These are phyloP conservation scores for Penicillium concentricum DNA, from an alignment of 2,329 filamentous ascomycete species.

Conservation along the genomic window DNA sequence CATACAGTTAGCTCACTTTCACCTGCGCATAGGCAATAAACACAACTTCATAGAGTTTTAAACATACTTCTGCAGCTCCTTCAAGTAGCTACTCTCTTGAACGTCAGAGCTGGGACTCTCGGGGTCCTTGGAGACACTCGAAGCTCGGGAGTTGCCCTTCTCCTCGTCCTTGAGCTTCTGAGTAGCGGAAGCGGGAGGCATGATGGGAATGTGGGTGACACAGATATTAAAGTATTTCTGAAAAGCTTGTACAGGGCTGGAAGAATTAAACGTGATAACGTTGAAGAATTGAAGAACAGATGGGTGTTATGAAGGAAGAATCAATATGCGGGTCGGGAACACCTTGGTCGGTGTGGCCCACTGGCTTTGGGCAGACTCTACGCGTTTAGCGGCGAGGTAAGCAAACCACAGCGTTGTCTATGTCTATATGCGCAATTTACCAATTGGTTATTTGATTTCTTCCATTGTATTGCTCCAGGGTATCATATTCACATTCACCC, in stretches of 20 bases:
- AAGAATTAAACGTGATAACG: conserved; percentile 6
- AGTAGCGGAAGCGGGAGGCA: conserved; percentile 62
- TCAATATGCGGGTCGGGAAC: conserved; percentile 29
- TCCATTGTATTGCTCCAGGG: neutral
- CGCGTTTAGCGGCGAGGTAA: neutral
- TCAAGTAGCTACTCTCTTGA: conserved; percentile 75
- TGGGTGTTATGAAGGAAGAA: conserved; percentile 15
- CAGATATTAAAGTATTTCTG: conserved; percentile 15
- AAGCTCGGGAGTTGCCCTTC: conserved; percentile 49
- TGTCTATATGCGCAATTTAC: neutral
- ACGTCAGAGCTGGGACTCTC: conserved; percentile 47
- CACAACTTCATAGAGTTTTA: neutral
- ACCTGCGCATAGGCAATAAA: conserved; percentile 2
- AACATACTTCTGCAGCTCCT: conserved; percentile 83
- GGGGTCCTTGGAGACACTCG: conserved; percentile 29
- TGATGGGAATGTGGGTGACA: conserved; percentile 39
- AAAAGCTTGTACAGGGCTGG: conserved; percentile 14
- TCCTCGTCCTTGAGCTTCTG: conserved; percentile 67
- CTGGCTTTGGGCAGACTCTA: neutral
- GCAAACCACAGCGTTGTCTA: neutral
- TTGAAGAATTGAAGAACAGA: conserved; percentile 6
- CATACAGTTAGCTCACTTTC: conserved; percentile 14
- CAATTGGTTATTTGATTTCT: neutral
- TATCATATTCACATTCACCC: neutral
- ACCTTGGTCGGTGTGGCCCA: conserved; percentile 10